These are phyloP conservation scores for Yarrowia alimentaria DNA, from an alignment of 805 yeast genomes.

Conservation along the genomic window DNA sequence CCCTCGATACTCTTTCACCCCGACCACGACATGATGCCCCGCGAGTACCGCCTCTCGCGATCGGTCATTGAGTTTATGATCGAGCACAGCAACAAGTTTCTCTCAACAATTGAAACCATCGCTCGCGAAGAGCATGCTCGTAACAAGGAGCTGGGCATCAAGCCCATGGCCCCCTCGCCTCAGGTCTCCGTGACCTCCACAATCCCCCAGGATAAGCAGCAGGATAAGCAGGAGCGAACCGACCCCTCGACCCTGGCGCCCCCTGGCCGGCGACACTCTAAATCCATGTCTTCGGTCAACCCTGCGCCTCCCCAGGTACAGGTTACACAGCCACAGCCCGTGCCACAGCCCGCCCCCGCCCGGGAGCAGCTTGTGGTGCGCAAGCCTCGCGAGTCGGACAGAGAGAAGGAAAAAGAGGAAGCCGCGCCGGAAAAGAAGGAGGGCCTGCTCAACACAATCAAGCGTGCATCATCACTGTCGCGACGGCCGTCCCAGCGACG, in stretches of 20 bases:
- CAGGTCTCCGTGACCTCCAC: conserved; percentile 15
- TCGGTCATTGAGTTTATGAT: conserved; percentile 85
- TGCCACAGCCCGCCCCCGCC: not conserved
- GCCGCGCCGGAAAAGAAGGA: conserved; percentile 16
- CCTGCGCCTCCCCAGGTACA: conserved; percentile 2
- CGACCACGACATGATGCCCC: conserved; percentile 86
- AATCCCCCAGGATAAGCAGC: not conserved
- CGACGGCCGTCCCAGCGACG: conserved; percentile 27
- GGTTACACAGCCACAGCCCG: not conserved
- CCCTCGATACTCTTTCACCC: conserved; percentile 95
- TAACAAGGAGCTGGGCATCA: conserved; percentile 18
- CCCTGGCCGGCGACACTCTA: conserved; percentile 25
- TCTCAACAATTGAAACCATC: conserved; percentile 49
- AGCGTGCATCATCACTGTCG: conserved; percentile 24
- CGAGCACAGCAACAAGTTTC: conserved; percentile 74
- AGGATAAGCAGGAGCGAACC: not conserved
- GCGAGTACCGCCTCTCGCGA: conserved; percentile 84
- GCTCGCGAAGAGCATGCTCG: conserved; percentile 38
- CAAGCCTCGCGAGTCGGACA: conserved; percentile 22
- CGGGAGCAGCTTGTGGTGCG: conserved; percentile 20
- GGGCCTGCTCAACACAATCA: conserved; percentile 24
- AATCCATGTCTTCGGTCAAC: conserved; percentile 19
- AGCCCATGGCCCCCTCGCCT: conserved; percentile 16
- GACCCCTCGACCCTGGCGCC: conserved; percentile 21
- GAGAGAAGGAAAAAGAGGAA: conserved; percentile 21